phyloP scores from a whole-genome alignment of 257 asterid genomes.

The Gentiana straminea region DNA sequence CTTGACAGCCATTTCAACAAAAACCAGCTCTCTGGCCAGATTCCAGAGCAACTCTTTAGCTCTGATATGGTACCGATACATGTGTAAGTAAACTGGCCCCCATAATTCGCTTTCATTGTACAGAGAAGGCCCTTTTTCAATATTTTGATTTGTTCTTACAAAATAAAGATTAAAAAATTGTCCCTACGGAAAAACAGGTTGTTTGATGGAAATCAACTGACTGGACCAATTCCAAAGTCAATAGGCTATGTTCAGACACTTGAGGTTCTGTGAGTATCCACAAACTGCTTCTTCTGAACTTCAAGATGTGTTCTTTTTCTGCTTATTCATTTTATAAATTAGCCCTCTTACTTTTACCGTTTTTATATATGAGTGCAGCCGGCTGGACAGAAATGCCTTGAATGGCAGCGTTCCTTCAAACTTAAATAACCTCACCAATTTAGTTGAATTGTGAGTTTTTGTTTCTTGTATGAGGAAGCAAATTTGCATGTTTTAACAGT shows the following conservation, averaged over 20 bases:
- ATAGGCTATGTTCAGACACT: conserved; percentile 19
- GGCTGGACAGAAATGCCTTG: conserved; percentile 64
- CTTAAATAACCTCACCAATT: conserved; percentile 57
- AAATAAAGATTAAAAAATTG: background rate
- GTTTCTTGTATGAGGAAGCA: background rate
- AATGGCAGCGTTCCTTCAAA: conserved; percentile 40
- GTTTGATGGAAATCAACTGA: conserved; percentile 15
- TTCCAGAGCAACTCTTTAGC: conserved; percentile 54
- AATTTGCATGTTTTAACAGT: background rate
- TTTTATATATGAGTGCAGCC: conserved; percentile 27
- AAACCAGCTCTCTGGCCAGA: conserved; percentile 59
- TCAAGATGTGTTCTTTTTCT: no score
- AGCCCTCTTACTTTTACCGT: background rate
- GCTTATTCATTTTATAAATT: no score
- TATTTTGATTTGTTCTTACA: background rate
- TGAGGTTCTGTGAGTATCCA: conserved; percentile 22
- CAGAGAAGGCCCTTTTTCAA: background rate
- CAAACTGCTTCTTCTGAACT: background rate
- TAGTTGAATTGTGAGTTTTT: conserved; percentile 50
- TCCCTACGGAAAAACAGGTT: conserved; percentile 8
- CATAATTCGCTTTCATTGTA: background rate
- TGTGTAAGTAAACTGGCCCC: conserved; percentile 36
- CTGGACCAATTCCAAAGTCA: conserved; percentile 17
- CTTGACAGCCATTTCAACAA: conserved; percentile 65
- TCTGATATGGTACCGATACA: conserved; percentile 59